phyloP scores from a whole-genome alignment of 805 yeast species.

The Nakazawaea anatomiae region DNA sequence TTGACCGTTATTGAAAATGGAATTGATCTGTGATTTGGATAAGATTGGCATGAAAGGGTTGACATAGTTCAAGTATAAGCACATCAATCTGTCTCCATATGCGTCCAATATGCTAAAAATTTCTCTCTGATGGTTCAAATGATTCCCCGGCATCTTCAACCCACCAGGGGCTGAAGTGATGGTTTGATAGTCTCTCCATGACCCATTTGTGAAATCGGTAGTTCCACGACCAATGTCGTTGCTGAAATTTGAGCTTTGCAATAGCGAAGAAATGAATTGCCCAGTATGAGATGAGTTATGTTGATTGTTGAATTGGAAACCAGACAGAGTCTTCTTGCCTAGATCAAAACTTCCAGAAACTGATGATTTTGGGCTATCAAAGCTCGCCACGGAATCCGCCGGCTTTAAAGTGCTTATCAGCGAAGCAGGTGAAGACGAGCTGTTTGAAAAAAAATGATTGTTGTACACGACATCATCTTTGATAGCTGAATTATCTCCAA shows the following conservation, averaged over 20 bases:
- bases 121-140: background rate
- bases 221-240: background rate
- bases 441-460: background rate
- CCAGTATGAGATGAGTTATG: background rate
- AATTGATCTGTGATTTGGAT: slow-evolving; percentile 2
- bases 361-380: slow-evolving; percentile 3
- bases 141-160: background rate
- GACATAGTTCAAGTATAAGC: slow-evolving; percentile 8
- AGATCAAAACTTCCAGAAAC: background rate
- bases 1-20: slow-evolving; percentile 5
- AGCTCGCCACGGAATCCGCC: slow-evolving; percentile 1
- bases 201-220: background rate
- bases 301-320: background rate
- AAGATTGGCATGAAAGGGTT: slow-evolving; percentile 10
- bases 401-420: background rate
- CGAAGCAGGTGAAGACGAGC: background rate
- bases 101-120: slow-evolving; percentile 5
- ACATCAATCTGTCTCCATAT: slow-evolving; percentile 8
- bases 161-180: background rate
- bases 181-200: background rate
- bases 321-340: background rate
- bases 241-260: background rate
- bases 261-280: slow-evolving; percentile 4
- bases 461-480: background rate
- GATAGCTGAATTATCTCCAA: background rate